Base-by-base conservation (phyloP, 2,329 filamentous ascomycete species). In the Cryphonectria parasitica region DNA sequence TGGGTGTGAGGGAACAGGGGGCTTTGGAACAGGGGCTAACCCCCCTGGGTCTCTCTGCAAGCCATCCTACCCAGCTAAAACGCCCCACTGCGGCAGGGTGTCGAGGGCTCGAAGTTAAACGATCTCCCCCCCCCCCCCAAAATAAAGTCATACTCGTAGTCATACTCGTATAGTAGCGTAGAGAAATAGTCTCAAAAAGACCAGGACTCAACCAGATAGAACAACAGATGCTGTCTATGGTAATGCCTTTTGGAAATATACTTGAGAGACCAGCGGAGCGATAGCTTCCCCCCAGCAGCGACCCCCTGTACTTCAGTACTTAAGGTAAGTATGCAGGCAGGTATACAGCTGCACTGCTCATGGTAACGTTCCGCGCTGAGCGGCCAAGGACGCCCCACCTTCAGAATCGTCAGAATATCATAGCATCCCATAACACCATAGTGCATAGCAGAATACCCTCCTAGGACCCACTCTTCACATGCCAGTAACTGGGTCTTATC, bases 381-480 rank as follows among this genome's bases (percentile, higher is more conserved):
- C 45, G 45, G 45, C 19, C 43, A 19, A 49, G 45, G 19, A 49
- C 22, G 45, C 45, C 45, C 45, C 45, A 49, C 45, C 45, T 1
- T 10, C 22, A 10, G 45, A 49, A 49, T 49, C 45, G 7, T 10
- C 22, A 10, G 45, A 49, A 49, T 49, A n/a, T 22, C 6, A 49
- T 49, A 49, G 58, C 36, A 39, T 31, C 58, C 58, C 36, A 3
- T 61, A 36, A 4, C 58, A 61, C 31, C 54, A 60, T 60, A 28
- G 25, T 22, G 4, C 61, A 45, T 28, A 64, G 61, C n/a, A 39
- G n/a, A 49, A 17, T 7, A 3, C 31, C n/a, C 11, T 19, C 34
- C 39, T 25, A 2, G n/a, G 61, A 28, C 31, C 61, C 61, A 64
- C 61, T 64, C 61, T 60, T 64, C 61, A 64, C 61, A 64, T 64